Conservation (phyloP, 1,284 basidiomycete species). For the Marasmius oreades region DNA sequence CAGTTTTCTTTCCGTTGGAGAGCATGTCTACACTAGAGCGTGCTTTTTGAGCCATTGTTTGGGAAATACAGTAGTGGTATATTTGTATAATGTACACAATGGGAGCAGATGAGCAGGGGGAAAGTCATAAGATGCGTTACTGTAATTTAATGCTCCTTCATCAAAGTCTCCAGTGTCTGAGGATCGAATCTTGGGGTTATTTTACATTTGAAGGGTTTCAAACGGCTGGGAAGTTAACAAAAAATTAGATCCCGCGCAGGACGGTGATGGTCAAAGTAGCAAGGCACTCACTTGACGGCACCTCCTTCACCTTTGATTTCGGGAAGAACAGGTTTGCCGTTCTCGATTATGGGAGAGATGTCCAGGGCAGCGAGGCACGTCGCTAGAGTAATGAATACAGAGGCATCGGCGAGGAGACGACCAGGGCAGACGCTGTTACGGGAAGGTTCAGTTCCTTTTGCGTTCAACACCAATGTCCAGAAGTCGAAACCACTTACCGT, state of each 20-base stretch:
- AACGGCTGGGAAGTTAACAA: neutral
- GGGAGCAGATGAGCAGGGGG: no score
- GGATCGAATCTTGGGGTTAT: neutral
- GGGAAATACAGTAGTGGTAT: no score
- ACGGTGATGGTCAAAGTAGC: neutral
- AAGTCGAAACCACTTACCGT: constrained; percentile 7
- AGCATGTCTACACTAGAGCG: no score
- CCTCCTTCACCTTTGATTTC: constrained; percentile 6
- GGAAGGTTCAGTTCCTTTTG: neutral
- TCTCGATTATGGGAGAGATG: constrained; percentile 11
- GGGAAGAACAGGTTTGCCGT: constrained; percentile 4
- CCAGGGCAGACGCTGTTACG: constrained; percentile 17
- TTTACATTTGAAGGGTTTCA: constrained; percentile 2
- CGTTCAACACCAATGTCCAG: neutral
- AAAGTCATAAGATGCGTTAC: no score
- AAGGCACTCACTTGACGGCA: constrained; percentile 5
- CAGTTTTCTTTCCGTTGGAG: no score
- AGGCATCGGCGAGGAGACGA: constrained; percentile 21
- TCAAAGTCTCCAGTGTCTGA: neutral
- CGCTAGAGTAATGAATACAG: constrained; percentile 21
- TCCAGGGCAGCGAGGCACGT: constrained; percentile 20
- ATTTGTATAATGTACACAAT: no score
- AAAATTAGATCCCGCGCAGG: no score
- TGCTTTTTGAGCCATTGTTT: no score
- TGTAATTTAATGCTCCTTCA: neutral